Percentiles rank a stretch among this genome's conserved stretches.
These are phyloP conservation scores for Thuidium tamariscinum DNA, from an alignment of 225 moss, liverwort and hornwort species.

Conservation along the genomic window DNA sequence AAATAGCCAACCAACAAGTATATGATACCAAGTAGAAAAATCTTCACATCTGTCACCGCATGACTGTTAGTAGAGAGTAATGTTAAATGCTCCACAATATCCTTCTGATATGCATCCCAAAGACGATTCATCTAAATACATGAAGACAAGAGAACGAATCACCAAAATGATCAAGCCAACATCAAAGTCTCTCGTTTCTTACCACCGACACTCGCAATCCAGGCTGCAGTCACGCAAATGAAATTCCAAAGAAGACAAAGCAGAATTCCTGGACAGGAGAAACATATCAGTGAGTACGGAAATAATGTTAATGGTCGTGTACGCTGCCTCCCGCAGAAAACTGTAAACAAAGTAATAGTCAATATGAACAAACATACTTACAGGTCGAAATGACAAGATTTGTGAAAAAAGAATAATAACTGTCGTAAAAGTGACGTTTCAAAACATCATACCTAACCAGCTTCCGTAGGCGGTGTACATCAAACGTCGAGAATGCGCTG, in stretches of 20 bases:
- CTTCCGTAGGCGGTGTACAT: conserved; percentile 77
- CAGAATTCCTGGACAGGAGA: conserved; percentile 52
- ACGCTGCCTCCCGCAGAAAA: not conserved
- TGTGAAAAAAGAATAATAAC: not conserved
- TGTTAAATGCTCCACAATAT: not conserved
- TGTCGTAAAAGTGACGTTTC: not conserved
- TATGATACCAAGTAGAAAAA: conserved; percentile 76
- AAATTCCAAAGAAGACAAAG: conserved; percentile 80
- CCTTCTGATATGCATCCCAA: not conserved
- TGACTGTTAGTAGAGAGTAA: not conserved
- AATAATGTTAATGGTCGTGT: not conserved
- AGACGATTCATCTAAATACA: not conserved
- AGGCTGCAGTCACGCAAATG: conserved; percentile 68
- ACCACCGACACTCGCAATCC: conserved; percentile 61
- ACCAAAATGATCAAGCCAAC: not conserved
- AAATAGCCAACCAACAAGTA: conserved; percentile 63
- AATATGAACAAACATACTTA: not conserved
- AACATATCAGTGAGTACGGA: not conserved
- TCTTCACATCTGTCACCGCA: conserved; percentile 56
- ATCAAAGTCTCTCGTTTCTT: conserved; percentile 6
- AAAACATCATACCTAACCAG: conserved; percentile 62
- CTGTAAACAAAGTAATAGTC: not conserved
- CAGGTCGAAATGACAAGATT: not conserved
- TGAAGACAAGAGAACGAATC: not conserved
- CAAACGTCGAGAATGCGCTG: conserved; percentile 65